A percentile compares a stretch with the other conserved stretches of the same genome.
These are phyloP conservation scores for Setaria italica DNA, from an alignment of 202 grass and related monocot species.

Conservation along the genomic window DNA sequence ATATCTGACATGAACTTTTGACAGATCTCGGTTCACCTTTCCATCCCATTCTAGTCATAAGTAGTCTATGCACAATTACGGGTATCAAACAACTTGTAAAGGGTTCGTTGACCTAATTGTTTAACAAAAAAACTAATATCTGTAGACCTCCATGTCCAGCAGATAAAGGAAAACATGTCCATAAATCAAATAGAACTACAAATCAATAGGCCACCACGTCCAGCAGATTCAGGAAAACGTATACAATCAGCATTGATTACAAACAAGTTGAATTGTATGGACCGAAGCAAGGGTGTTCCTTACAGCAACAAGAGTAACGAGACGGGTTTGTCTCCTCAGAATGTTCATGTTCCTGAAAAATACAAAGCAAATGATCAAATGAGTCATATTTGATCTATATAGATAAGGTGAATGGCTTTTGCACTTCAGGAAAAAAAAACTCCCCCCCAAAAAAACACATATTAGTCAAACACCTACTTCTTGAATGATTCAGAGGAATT, in stretches of 20 bases:
- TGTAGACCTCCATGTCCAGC: slow-evolving; percentile 7
- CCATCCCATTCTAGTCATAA: slow-evolving; percentile 8
- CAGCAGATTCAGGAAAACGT: slow-evolving; percentile 26
- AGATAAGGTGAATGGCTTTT: slow-evolving; percentile 4
- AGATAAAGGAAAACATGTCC: slow-evolving; percentile 27
- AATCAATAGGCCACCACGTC: slow-evolving; percentile 10
- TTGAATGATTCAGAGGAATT: slow-evolving; percentile 68
- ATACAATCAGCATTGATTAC: slow-evolving; percentile 32
- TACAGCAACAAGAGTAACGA: slow-evolving; percentile 84
- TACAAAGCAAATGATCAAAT: slow-evolving; percentile 42
- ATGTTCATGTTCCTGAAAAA: slow-evolving; percentile 86
- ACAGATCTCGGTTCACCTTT: slow-evolving; percentile 7
- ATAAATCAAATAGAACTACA: slow-evolving; percentile 44
- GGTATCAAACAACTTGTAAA: slow-evolving; percentile 20
- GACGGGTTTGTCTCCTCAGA: slow-evolving; percentile 64
- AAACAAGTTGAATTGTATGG: slow-evolving; percentile 40
- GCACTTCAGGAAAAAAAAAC: background rate
- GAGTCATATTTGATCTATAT: background rate
- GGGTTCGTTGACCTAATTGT: slow-evolving; percentile 9
- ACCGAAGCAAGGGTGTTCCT: slow-evolving; percentile 49
- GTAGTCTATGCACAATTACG: slow-evolving; percentile 19
- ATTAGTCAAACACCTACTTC: slow-evolving; percentile 64
- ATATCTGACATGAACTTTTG: slow-evolving; percentile 15
- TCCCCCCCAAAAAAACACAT: background rate
- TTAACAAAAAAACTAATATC: slow-evolving; percentile 25